Evolutionary conservation across 805 yeast species (phyloP), one percentile per base, ranked within the genome.

Genomic region (Kazachstania viticola): DNA sequence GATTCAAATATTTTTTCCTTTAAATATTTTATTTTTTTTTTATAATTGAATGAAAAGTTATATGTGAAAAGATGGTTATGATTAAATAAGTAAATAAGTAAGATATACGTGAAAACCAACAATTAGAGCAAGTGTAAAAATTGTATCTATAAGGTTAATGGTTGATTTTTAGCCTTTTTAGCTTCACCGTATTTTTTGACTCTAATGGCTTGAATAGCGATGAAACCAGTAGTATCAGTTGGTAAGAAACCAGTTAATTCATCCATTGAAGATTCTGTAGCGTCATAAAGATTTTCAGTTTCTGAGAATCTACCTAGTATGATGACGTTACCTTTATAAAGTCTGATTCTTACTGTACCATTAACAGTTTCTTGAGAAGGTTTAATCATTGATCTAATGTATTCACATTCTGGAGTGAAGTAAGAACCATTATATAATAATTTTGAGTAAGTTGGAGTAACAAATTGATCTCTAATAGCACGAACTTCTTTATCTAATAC

Each of bases 251-350:
- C 98, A 37, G 96, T 85, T 54, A 91, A 76, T 67, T 91, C 98
- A 64, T 91, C 98, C 98, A 91, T 91, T 9, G 97, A 88, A 12
- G 96, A 87, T 63, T 88, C 96, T 34, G 95, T 84, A 44, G 95
- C 95, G 60, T 91, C 96, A 63, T 91, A 91, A 48, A 91, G 74
- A 67, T 85, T 88, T 68, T 91, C 98, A 39, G 97, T 85, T 43
- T 79, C 79, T 17, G 95, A 84, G 40, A 78, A 85, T 73, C 98
- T 84, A 58, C 98, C 98, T 55, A 87, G 72, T 45, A 88, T 73
- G 36, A 67, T 64, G 46, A 84, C 62, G 41, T 75, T 66, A 48
- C 98, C 98, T 73, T 91, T 91, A 77, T 88, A 91, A 44, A 79
- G 76, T 56, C 85, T 72, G 42, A 87, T 79, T 70, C 97, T 82